These are phyloP conservation scores for Bacidia gigantensis DNA, from an alignment of 495 filamentous ascomycete genomes.

Conservation along the genomic window DNA sequence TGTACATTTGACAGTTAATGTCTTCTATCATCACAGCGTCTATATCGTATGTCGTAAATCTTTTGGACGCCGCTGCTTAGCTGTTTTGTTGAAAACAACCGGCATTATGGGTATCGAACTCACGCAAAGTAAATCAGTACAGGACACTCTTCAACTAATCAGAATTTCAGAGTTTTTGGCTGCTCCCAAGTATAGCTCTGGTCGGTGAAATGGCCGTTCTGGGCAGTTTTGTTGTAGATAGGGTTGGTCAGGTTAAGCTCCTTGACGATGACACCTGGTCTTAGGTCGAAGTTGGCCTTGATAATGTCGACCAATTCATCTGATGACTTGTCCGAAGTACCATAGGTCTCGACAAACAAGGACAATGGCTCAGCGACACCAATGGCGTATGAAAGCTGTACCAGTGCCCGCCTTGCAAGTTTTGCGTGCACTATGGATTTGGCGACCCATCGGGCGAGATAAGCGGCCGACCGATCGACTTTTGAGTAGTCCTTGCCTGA, in stretches of 20 bases:
- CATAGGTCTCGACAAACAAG: conserved; percentile 77
- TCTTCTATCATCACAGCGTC: conserved; percentile 8
- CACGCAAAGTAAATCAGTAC: conserved; percentile 5
- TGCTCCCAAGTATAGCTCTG: conserved; percentile 96
- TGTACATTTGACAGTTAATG: not conserved
- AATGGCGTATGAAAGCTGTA: conserved; percentile 98
- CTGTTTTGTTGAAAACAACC: conserved; percentile 53
- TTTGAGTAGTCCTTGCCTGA: conserved; percentile 99
- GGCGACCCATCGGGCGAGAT: conserved; percentile 94
- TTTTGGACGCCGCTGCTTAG: conserved; percentile 17
- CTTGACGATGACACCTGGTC: conserved; percentile 96
- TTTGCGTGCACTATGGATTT: conserved; percentile 88
- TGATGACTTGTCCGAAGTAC: conserved; percentile 57
- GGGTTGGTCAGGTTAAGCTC: conserved; percentile 89
- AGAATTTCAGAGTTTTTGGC: conserved; percentile 85
- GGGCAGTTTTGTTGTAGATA: conserved; percentile 95
- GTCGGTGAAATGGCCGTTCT: conserved; percentile 99
- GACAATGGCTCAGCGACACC: conserved; percentile 94
- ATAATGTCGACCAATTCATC: conserved; percentile 87
- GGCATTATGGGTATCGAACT: conserved; percentile 23
- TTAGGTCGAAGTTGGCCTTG: conserved; percentile 86
- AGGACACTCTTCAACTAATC: conserved; percentile 24
- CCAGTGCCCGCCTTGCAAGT: conserved; percentile 79
- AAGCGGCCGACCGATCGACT: conserved; percentile 96
- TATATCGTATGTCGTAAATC: conserved; percentile 18